phyloP scores from a whole-genome alignment of 2,329 filamentous ascomycete genomes.

The Rutstroemia sp. region DNA sequence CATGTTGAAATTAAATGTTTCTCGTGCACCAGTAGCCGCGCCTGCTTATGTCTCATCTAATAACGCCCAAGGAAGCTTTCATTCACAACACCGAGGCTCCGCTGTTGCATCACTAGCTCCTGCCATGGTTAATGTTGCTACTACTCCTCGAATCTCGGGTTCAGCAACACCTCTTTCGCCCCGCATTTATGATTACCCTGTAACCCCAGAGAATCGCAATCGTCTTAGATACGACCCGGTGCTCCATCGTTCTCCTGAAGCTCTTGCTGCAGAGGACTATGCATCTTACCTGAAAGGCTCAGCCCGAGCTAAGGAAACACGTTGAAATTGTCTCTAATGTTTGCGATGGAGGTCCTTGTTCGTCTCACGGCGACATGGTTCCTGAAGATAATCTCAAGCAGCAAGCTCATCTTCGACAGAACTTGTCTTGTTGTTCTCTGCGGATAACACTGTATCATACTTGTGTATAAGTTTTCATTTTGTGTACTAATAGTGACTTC shows the following conservation, averaged over 20 bases:
- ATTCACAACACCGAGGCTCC: conserved; percentile 26
- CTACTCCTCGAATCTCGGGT: neutral
- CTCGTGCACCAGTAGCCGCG: conserved; percentile 18
- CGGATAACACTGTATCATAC: no score
- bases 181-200: neutral
- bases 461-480: no score
- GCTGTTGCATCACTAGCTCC: conserved; percentile 28
- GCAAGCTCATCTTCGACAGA: no score
- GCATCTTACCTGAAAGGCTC: conserved; percentile 1
- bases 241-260: conserved; percentile 2
- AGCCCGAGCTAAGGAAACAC: neutral
- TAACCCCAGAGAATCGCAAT: conserved; percentile 2
- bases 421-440: neutral
- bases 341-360: neutral
- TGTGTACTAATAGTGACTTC: no score
- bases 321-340: neutral
- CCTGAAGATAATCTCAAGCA: no score
- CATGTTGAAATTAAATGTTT: conserved; percentile 24
- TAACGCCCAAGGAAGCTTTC: conserved; percentile 29
- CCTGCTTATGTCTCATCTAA: conserved; percentile 25
- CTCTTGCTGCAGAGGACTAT: conserved; percentile 6
- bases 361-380: no score
- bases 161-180: neutral
- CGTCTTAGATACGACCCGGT: neutral
- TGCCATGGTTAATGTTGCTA: conserved; percentile 7